phyloP scores from a whole-genome alignment of 164 flowering plant species.

The Dillenia suffruticosa region DNA sequence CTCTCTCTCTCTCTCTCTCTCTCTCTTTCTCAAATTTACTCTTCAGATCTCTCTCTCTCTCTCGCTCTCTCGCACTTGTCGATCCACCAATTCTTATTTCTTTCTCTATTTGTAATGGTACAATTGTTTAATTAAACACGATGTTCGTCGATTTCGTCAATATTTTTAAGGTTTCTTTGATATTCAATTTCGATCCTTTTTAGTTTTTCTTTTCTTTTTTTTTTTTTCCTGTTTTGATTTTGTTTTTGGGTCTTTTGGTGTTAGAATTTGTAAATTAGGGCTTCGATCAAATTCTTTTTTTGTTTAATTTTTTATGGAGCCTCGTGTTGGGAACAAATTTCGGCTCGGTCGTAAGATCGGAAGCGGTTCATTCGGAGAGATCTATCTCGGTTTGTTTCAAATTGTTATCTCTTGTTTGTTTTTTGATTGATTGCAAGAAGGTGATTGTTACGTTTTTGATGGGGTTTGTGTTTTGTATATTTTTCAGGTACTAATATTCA shows the following conservation, averaged over 20 bases:
- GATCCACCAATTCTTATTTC: too few species aligned
- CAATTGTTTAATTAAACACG: too few species aligned
- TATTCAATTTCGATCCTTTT: background rate
- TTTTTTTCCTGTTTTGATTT: too few species aligned
- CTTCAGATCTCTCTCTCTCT: too few species aligned
- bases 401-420: background rate
- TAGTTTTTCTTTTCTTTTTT: background rate
- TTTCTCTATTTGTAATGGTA: too few species aligned
- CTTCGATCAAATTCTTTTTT: background rate
- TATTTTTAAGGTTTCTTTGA: too few species aligned
- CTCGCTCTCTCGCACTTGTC: too few species aligned
- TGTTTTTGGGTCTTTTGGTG: background rate
- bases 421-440: background rate
- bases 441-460: conserved; percentile 1
- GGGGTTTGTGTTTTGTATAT: conserved; percentile 1
- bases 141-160: too few species aligned
- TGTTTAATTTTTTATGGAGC: conserved; percentile 51
- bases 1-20: too few species aligned
- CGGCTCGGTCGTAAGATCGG: conserved; percentile 90
- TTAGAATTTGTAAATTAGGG: conserved; percentile 4
- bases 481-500: conserved; percentile 75
- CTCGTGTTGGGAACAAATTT: conserved; percentile 83
- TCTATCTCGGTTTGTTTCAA: conserved; percentile 65
- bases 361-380: conserved; percentile 92
- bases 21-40: too few species aligned